phyloP scores from a whole-genome alignment of 495 filamentous ascomycete species.

The Penicillium subrubescens region DNA sequence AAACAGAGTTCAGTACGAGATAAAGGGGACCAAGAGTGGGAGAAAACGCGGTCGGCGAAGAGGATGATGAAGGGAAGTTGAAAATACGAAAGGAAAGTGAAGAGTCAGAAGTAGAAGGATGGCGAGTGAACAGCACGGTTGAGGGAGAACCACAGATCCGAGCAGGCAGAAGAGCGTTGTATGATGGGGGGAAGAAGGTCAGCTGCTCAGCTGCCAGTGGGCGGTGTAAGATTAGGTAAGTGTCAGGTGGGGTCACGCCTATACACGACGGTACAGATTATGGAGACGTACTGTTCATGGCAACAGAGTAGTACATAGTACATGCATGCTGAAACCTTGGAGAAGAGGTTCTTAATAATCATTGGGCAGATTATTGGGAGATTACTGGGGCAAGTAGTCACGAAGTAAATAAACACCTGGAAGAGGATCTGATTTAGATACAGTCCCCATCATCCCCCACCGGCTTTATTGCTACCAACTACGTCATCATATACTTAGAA shows the following conservation, averaged over 20 bases:
- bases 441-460: too few relatives aligned
- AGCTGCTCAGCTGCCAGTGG: conserved; percentile 1
- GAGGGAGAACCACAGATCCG: neutral
- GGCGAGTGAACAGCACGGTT: neutral
- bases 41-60: neutral
- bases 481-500: neutral
- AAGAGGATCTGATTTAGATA: neutral
- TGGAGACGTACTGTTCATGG: neutral
- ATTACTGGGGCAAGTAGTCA: neutral
- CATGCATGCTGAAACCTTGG: neutral
- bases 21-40: neutral
- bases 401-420: neutral
- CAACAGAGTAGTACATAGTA: neutral
- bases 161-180: conserved; percentile 3
- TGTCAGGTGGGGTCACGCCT: neutral
- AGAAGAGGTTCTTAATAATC: neutral
- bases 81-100: neutral
- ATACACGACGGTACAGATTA: neutral
- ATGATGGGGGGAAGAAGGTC: conserved; percentile 3
- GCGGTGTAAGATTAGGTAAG: conserved; percentile 9
- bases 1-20: neutral
- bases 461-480: neutral
- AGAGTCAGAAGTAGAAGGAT: neutral
- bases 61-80: neutral
- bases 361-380: neutral